Percentiles rank a stretch among this genome's conserved stretches.
Evolutionary conservation across 2,329 filamentous ascomycete genomes (phyloP).

Genomic region (Coccinonectria pachysandricola): DNA sequence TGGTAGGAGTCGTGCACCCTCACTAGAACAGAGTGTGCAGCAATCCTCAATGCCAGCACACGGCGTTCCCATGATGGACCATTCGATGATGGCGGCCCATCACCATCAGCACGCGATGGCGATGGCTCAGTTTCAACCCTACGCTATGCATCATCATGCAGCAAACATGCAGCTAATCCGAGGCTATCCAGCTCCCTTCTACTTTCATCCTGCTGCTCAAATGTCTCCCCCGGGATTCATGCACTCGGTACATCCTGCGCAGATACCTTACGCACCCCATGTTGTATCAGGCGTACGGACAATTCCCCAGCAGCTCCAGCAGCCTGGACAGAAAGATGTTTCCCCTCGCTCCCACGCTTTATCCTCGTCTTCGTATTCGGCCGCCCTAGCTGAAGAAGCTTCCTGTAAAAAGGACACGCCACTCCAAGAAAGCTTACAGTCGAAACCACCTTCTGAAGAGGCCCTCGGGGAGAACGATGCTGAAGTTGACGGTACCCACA

Average conservation of each 20-base stretch:
- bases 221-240: slow-evolving; percentile 3
- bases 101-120: neutral
- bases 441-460: slow-evolving; percentile 22
- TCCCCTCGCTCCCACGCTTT: neutral
- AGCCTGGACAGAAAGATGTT: neutral
- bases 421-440: slow-evolving; percentile 7
- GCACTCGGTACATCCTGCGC: slow-evolving; percentile 1
- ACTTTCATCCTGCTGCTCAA: slow-evolving; percentile 5
- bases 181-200: slow-evolving; percentile 2
- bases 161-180: slow-evolving; percentile 2
- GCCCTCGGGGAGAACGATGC: slow-evolving; percentile 5
- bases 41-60: slow-evolving; percentile 1
- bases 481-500: slow-evolving; percentile 1
- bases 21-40: slow-evolving; percentile 1
- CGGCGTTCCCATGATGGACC: neutral
- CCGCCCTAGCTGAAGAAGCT: too few species aligned
- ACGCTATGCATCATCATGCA: slow-evolving; percentile 5
- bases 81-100: slow-evolving; percentile 1
- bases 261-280: slow-evolving; percentile 2
- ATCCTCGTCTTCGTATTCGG: too few species aligned
- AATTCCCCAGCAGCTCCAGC: slow-evolving; percentile 2
- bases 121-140: slow-evolving; percentile 3
- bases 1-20: slow-evolving; percentile 1
- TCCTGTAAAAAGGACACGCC: too few species aligned
- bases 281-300: neutral